Conservation (phyloP, 805 yeast species). For the Candida taoyuanica region DNA sequence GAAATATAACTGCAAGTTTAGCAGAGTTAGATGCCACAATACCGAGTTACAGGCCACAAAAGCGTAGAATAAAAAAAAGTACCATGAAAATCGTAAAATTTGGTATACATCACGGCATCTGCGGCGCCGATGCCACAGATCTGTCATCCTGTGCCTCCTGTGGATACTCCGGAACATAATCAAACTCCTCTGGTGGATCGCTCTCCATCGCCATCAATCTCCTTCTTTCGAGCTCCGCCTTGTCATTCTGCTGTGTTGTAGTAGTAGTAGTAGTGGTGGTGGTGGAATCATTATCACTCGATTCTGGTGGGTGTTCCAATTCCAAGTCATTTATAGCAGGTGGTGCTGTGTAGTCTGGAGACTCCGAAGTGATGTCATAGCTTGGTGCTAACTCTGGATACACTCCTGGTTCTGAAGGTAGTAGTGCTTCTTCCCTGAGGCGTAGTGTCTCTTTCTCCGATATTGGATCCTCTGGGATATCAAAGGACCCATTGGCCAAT, state of each 20-base stretch:
- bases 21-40: too few species aligned
- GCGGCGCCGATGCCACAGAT: background rate
- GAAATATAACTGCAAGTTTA: too few species aligned
- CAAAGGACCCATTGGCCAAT: too few species aligned
- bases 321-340: background rate
- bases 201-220: slow-evolving; percentile 37
- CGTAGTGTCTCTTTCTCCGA: slow-evolving; percentile 57
- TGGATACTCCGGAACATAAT: slow-evolving; percentile 27
- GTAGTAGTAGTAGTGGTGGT: too few species aligned
- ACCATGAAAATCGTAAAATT: too few species aligned
- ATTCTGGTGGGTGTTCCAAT: too few species aligned
- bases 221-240: slow-evolving; percentile 36
- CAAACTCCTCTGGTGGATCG: slow-evolving; percentile 34
- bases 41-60: too few species aligned
- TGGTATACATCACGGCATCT: too few species aligned
- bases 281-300: background rate
- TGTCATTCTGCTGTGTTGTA: slow-evolving; percentile 25
- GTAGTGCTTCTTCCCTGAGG: slow-evolving; percentile 50
- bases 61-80: too few species aligned
- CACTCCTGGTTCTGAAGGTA: slow-evolving; percentile 57
- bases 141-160: background rate
- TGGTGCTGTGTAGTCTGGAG: slow-evolving; percentile 8
- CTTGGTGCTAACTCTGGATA: slow-evolving; percentile 27
- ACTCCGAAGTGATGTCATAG: slow-evolving; percentile 8
- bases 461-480: slow-evolving; percentile 13